These are phyloP conservation scores for Penicillium psychrosexuale DNA, from an alignment of 2,329 filamentous ascomycete species.

Conservation along the genomic window DNA sequence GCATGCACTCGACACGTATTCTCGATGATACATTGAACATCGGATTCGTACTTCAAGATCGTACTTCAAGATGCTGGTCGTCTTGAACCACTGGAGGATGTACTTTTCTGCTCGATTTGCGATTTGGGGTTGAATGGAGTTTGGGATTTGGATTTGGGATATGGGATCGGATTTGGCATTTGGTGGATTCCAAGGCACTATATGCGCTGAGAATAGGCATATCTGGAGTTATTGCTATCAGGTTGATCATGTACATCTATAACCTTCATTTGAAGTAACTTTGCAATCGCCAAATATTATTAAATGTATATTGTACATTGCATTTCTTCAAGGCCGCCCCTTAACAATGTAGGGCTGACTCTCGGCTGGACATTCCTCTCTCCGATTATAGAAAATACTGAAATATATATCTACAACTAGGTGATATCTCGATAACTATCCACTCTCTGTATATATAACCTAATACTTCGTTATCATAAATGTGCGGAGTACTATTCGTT, in stretches of 20 bases:
- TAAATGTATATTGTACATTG: not conserved
- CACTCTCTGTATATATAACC: not conserved
- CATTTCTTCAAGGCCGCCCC: not conserved
- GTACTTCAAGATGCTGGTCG: slow-evolving; percentile 2
- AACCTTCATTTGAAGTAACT: not conserved
- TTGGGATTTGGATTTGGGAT: not conserved
- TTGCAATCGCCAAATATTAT: not conserved
- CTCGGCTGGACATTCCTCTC: not conserved
- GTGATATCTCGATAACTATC: not conserved
- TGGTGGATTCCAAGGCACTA: not conserved
- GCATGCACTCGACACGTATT: slow-evolving; percentile 44
- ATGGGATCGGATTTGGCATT: not conserved
- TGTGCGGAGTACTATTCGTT: not conserved
- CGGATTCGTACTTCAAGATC: not conserved
- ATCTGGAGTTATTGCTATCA: not conserved
- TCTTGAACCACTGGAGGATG: not conserved
- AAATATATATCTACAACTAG: too few relatives aligned
- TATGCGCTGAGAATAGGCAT: not conserved
- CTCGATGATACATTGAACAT: slow-evolving; percentile 34
- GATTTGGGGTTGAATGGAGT: not conserved
- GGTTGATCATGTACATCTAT: not conserved
- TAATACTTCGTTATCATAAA: not conserved
- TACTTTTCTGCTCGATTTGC: not conserved
- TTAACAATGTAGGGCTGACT: not conserved
- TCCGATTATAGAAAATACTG: not conserved